These are phyloP conservation scores for Eutrema japonicum DNA, from an alignment of 345 rosid species.

Conservation along the genomic window DNA sequence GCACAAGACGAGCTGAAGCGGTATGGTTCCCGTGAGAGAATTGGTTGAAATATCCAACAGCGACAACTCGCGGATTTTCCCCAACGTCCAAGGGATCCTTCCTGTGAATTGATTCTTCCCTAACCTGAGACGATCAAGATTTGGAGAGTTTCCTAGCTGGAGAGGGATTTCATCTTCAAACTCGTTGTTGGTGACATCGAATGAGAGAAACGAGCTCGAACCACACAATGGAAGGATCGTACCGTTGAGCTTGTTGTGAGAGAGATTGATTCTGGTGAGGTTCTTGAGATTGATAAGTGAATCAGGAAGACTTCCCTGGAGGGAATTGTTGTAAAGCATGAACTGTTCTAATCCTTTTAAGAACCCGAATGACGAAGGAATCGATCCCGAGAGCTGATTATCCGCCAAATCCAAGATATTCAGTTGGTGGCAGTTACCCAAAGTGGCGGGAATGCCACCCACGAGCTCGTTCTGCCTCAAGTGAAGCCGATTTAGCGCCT, in stretches of 20 bases:
- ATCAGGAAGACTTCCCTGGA: constrained; percentile 70
- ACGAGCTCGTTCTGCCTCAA: constrained; percentile 77
- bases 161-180: constrained; percentile 74
- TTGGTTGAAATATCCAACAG: constrained; percentile 78
- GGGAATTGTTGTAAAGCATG: constrained; percentile 94
- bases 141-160: constrained; percentile 71
- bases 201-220: constrained; percentile 71
- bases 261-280: constrained; percentile 86
- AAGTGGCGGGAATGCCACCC: constrained; percentile 67
- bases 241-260: constrained; percentile 73
- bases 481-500: constrained; percentile 65
- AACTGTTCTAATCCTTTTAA: constrained; percentile 64
- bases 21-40: constrained; percentile 69
- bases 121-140: constrained; percentile 79
- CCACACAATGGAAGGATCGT: constrained; percentile 66
- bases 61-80: constrained; percentile 65
- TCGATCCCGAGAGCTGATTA: constrained; percentile 65
- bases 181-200: constrained; percentile 75
- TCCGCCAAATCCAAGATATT: constrained; percentile 87
- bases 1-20: constrained; percentile 68
- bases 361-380: constrained; percentile 63
- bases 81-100: constrained; percentile 76
- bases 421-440: constrained; percentile 77
- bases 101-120: constrained; percentile 80
- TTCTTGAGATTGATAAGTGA: constrained; percentile 61